phyloP scores from a whole-genome alignment of 1,284 basidiomycete genomes.

The Cryptococcus sp. region DNA sequence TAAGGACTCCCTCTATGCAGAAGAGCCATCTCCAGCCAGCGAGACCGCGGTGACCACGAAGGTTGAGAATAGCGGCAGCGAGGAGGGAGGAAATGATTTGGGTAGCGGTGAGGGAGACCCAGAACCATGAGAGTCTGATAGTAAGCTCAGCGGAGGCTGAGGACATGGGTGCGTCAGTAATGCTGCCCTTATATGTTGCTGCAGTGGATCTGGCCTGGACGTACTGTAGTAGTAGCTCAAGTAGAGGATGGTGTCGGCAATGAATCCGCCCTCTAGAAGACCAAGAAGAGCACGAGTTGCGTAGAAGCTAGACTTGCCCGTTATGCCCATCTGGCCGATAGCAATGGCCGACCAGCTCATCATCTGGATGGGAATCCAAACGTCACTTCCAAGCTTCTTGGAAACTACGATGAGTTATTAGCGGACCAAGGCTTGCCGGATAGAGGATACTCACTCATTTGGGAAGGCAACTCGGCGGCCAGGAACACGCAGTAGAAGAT shows the following conservation, averaged over 20 bases:
- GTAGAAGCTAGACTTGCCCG: slow-evolving; percentile 34
- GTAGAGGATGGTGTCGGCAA: slow-evolving; percentile 50
- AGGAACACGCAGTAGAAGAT: slow-evolving; percentile 11
- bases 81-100: slow-evolving; percentile 39
- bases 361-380: slow-evolving; percentile 49
- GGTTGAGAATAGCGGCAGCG: slow-evolving; percentile 41
- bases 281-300: slow-evolving; percentile 45
- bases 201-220: no score
- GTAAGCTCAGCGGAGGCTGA: slow-evolving; percentile 39
- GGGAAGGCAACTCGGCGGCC: slow-evolving; percentile 45
- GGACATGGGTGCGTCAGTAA: background rate
- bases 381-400: slow-evolving; percentile 49
- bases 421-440: background rate
- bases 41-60: slow-evolving; percentile 36
- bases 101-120: slow-evolving; percentile 27
- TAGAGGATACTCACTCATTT: slow-evolving; percentile 25
- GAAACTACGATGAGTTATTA: slow-evolving; percentile 20
- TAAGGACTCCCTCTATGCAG: slow-evolving; percentile 19
- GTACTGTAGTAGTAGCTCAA: slow-evolving; percentile 48
- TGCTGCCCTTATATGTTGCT: no score
- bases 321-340: slow-evolving; percentile 33
- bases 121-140: slow-evolving; percentile 48
- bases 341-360: slow-evolving; percentile 43
- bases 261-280: slow-evolving; percentile 47
- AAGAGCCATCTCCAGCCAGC: slow-evolving; percentile 44